Conservation (phyloP, 495 filamentous ascomycete genomes). For the Penicillium herquei region DNA sequence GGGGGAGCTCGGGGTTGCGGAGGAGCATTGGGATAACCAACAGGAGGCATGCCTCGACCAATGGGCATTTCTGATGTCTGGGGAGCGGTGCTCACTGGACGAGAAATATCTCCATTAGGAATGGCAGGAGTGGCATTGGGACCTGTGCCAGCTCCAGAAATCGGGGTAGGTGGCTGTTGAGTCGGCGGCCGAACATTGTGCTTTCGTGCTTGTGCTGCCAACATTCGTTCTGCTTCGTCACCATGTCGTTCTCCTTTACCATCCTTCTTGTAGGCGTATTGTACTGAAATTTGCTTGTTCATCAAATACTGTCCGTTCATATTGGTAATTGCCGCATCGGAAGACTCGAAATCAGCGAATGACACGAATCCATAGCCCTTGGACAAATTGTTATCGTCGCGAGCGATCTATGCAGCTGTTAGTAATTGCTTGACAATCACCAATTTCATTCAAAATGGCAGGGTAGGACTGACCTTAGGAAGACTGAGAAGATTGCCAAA, state of each 20-base stretch:
- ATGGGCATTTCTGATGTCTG: slow-evolving; percentile 30
- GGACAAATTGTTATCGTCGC: slow-evolving; percentile 85
- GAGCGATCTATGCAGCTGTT: slow-evolving; percentile 60
- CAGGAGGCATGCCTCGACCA: slow-evolving; percentile 35
- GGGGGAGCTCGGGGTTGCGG: slow-evolving; percentile 40
- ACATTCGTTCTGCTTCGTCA: slow-evolving; percentile 87
- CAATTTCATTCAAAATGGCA: not conserved
- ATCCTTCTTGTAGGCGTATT: slow-evolving; percentile 99
- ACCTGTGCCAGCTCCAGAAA: slow-evolving; percentile 35
- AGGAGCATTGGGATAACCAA: slow-evolving; percentile 38
- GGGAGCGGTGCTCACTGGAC: slow-evolving; percentile 38
- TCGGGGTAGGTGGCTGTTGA: slow-evolving; percentile 50
- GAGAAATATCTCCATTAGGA: slow-evolving; percentile 50
- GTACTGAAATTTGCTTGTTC: slow-evolving; percentile 92
- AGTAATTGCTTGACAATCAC: not conserved
- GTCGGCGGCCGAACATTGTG: slow-evolving; percentile 81
- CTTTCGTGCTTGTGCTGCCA: slow-evolving; percentile 89
- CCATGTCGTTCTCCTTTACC: slow-evolving; percentile 96
- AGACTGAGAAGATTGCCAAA: slow-evolving; percentile 82
- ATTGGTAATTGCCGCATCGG: slow-evolving; percentile 83
- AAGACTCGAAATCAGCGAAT: slow-evolving; percentile 91
- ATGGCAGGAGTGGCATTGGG: slow-evolving; percentile 52
- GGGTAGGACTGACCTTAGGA: slow-evolving; percentile 61
- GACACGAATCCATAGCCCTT: slow-evolving; percentile 98
- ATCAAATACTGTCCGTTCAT: slow-evolving; percentile 98